Evolutionary conservation across 441 rosid species (phyloP).

Genomic region (Syzygium syzygioides): DNA sequence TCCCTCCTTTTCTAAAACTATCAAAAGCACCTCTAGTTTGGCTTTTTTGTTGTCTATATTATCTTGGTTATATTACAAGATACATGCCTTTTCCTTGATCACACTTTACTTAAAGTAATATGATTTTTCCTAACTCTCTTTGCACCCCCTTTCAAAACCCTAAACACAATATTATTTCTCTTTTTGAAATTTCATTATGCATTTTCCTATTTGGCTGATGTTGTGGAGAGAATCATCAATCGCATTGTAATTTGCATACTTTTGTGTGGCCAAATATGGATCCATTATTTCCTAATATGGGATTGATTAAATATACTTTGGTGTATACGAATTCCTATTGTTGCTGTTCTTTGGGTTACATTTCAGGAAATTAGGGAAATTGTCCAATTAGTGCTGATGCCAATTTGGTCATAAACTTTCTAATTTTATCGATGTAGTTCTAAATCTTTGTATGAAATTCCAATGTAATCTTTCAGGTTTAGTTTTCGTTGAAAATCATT

Average conservation of each 20-base stretch:
- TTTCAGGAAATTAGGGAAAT: neutral
- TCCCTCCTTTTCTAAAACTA: neutral
- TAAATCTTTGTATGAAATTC: rapidly evolving
- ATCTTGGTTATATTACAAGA: neutral
- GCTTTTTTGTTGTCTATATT: neutral
- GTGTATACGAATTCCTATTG: neutral
- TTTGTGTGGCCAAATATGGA: neutral
- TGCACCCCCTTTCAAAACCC: neutral
- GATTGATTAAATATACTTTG: neutral
- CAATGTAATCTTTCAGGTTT: neutral
- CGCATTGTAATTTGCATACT: neutral
- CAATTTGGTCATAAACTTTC: rapidly evolving
- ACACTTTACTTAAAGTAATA: neutral
- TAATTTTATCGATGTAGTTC: neutral
- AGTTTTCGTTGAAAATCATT: rapidly evolving
- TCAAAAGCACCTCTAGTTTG: neutral
- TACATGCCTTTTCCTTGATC: neutral
- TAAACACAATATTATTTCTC: neutral
- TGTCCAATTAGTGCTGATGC: rapidly evolving
- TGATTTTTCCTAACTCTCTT: neutral
- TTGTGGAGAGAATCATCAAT: neutral
- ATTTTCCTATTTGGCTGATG: neutral
- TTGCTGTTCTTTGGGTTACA: neutral
- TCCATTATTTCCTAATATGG: neutral
- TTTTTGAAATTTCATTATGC: neutral